A percentile compares a stretch with the other conserved stretches of the same genome.
Evolutionary conservation across 257 asterid species (phyloP).

Genomic region (Verbena officinalis): DNA sequence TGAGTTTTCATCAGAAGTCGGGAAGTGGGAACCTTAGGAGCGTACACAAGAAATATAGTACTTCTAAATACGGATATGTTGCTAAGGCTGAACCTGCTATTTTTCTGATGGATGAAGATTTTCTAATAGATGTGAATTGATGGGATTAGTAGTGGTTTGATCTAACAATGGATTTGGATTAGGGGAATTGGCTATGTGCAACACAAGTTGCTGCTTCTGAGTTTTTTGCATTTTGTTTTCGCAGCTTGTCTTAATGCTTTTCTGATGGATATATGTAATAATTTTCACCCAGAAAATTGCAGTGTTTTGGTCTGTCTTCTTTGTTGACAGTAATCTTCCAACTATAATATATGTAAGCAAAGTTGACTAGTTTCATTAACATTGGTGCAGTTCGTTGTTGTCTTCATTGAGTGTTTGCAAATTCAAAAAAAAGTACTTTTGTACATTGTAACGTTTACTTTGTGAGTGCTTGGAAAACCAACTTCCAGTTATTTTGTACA

Average conservation of each 20-base stretch:
- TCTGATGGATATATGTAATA: not conserved
- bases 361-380: too few species aligned
- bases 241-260: not conserved
- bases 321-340: too few species aligned
- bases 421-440: too few species aligned
- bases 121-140: not conserved
- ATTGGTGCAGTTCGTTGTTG: too few species aligned
- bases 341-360: too few species aligned
- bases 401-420: too few species aligned
- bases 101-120: conserved; percentile 44
- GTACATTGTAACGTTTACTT: too few species aligned
- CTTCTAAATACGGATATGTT: conserved; percentile 68
- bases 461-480: too few species aligned
- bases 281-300: not conserved
- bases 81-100: conserved; percentile 70
- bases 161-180: not conserved
- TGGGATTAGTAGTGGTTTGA: too few species aligned
- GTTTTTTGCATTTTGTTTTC: not conserved
- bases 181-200: conserved; percentile 28
- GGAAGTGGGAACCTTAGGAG: conserved; percentile 73
- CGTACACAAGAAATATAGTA: conserved; percentile 75
- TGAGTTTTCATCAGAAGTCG: conserved; percentile 66
- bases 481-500: too few species aligned
- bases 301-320: not conserved
- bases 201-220: conserved; percentile 37